phyloP scores from a whole-genome alignment of 139 green algal genomes.

The Spirogloea muscicola region DNA sequence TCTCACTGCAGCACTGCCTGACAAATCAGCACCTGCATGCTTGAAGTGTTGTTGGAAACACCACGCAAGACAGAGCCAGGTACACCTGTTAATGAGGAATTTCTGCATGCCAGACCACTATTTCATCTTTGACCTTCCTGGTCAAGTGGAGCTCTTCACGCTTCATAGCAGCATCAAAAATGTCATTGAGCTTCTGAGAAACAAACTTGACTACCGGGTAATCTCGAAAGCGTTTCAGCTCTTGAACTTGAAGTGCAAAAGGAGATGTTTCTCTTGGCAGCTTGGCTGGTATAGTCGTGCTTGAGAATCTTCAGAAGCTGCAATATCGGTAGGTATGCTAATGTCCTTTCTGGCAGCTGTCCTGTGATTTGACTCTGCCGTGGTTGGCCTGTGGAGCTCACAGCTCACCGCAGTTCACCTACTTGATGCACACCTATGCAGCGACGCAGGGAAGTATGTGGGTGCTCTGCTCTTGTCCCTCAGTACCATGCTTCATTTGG shows the following conservation, averaged over 20 bases:
- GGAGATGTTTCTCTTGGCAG: too few species aligned
- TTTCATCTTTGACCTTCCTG: conserved; percentile 80
- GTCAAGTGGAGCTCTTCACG: conserved; percentile 68
- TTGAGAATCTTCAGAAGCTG: too few species aligned
- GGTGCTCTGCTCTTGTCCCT: conserved; percentile 67
- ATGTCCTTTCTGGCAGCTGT: too few species aligned
- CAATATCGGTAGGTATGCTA: too few species aligned
- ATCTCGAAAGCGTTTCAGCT: background rate
- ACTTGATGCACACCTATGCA: conserved; percentile 79
- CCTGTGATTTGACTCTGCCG: too few species aligned
- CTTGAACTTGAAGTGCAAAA: too few species aligned
- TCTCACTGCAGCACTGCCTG: background rate
- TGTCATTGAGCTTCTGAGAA: conserved; percentile 32
- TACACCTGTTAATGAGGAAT: too few species aligned
- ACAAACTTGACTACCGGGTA: conserved; percentile 51
- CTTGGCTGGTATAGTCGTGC: too few species aligned
- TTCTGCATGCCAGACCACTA: conserved; percentile 79
- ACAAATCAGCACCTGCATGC: too few species aligned
- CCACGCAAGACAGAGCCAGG: too few species aligned
- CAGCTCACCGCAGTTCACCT: conserved; percentile 70
- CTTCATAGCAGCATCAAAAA: conserved; percentile 32
- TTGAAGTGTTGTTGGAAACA: too few species aligned
- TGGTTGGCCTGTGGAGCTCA: conserved; percentile 16
- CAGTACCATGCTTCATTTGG: conserved; percentile 91
- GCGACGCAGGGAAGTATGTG: conserved; percentile 77